phyloP scores from a whole-genome alignment of 2,329 filamentous ascomycete genomes.

The Penicillium sp. region DNA sequence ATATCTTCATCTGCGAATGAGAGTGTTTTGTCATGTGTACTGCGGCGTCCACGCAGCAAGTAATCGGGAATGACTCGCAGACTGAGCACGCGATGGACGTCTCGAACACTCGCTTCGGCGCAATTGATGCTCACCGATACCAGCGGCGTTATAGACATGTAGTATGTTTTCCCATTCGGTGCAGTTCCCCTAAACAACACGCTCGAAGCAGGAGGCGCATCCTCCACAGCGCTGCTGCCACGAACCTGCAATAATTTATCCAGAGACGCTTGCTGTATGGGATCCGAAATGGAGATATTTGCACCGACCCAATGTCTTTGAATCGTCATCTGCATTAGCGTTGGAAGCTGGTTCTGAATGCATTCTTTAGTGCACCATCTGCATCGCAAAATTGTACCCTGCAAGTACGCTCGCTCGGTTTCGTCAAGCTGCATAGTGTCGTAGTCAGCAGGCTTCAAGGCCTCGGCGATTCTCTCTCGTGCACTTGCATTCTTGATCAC shows the following conservation, averaged over 20 bases:
- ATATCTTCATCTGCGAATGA: slow-evolving; percentile 30
- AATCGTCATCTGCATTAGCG: slow-evolving; percentile 31
- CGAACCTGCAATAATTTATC: not conserved
- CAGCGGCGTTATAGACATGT: slow-evolving; percentile 20
- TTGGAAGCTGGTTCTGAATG: slow-evolving; percentile 31
- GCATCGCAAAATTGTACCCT: slow-evolving; percentile 32
- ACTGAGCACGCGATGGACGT: slow-evolving; percentile 19
- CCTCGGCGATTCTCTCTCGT: not conserved
- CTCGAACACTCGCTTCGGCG: slow-evolving; percentile 8
- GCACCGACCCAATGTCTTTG: slow-evolving; percentile 30
- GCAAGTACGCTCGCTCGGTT: slow-evolving; percentile 29
- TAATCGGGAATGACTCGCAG: slow-evolving; percentile 25
- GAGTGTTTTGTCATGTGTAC: not conserved
- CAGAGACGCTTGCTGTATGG: not conserved
- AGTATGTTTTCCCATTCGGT: slow-evolving; percentile 16
- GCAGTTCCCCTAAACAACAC: slow-evolving; percentile 18
- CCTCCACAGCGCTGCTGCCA: not conserved
- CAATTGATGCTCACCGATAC: slow-evolving; percentile 20
- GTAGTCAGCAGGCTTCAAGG: slow-evolving; percentile 34
- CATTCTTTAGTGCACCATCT: slow-evolving; percentile 38
- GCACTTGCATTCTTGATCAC: not conserved
- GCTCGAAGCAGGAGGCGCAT: not conserved
- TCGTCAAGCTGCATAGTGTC: slow-evolving; percentile 18
- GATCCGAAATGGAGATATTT: slow-evolving; percentile 20
- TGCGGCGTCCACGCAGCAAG: slow-evolving; percentile 25